Conservation (phyloP, 1,139 yeast species). For the Scheffersomyces titani region DNA sequence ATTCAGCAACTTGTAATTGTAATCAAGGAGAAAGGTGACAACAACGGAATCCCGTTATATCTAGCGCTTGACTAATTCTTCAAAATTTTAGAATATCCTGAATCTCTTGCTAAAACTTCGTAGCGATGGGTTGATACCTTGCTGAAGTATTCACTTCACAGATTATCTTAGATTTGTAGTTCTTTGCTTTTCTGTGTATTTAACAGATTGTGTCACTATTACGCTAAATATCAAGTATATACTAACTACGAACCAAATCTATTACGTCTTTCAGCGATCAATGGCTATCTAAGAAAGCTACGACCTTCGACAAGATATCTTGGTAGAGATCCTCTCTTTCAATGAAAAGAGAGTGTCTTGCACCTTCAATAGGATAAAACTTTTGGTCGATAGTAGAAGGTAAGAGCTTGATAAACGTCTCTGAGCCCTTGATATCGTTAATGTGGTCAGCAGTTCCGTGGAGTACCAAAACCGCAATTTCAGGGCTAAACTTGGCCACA, state of each 20-base stretch:
- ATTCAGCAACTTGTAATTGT: background rate
- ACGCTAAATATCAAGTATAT: background rate
- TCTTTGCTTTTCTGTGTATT: background rate
- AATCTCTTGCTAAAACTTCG: too few species aligned
- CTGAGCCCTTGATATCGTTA: slow-evolving; percentile 57
- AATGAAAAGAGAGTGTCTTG: slow-evolving; percentile 46
- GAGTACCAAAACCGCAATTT: slow-evolving; percentile 32
- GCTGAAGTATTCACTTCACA: too few species aligned
- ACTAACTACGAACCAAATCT: background rate
- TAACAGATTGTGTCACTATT: background rate
- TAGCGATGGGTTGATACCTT: too few species aligned
- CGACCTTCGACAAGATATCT: slow-evolving; percentile 32
- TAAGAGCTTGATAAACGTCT: slow-evolving; percentile 44
- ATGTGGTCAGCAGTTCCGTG: slow-evolving; percentile 47
- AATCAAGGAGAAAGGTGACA: background rate
- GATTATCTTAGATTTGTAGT: too few species aligned
- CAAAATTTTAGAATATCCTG: too few species aligned
- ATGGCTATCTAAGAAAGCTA: slow-evolving; percentile 36
- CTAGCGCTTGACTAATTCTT: too few species aligned
- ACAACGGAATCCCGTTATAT: background rate
- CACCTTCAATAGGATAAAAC: slow-evolving; percentile 29
- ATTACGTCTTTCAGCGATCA: background rate
- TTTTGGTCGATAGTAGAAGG: slow-evolving; percentile 29
- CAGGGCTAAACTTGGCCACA: slow-evolving; percentile 43
- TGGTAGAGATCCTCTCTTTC: slow-evolving; percentile 44